Conservation (phyloP, 2,329 filamentous ascomycete species). For the Ascochyta pisi region DNA sequence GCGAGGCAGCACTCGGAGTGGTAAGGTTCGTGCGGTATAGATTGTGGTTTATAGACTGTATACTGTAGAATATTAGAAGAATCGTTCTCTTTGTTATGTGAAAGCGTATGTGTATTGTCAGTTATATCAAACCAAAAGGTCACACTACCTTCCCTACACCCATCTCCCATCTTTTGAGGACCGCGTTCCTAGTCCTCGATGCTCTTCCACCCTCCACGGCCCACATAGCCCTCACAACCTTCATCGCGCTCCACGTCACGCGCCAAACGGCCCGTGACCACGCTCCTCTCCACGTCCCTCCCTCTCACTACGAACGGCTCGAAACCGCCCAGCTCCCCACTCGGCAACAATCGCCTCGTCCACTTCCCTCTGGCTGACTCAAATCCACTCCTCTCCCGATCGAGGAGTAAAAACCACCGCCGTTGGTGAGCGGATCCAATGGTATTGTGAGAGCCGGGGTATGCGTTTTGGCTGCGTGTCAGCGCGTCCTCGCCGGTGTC, state of each 20-base stretch:
- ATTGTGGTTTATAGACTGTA: background rate
- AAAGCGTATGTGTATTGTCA: background rate
- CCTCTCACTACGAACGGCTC: constrained; percentile 68
- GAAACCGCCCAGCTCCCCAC: constrained; percentile 50
- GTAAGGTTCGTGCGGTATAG: background rate
- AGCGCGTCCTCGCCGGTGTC: constrained; percentile 44
- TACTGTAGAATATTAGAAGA: background rate
- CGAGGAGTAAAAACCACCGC: constrained; percentile 71
- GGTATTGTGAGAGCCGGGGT: constrained; percentile 68
- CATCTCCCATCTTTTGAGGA: too few relatives aligned
- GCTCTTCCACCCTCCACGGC: constrained; percentile 69
- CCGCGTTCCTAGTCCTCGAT: constrained; percentile 44
- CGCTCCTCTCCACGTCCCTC: constrained; percentile 67
- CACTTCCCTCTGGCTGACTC: constrained; percentile 19
- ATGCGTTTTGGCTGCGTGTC: constrained; percentile 68
- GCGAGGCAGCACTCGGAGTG: constrained; percentile 2
- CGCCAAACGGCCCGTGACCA: constrained; percentile 68
- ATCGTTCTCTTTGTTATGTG: background rate
- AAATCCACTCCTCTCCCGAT: constrained; percentile 66
- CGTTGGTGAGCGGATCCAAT: constrained; percentile 72
- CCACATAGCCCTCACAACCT: constrained; percentile 62
- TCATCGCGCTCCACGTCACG: constrained; percentile 68
- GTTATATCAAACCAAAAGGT: too few relatives aligned
- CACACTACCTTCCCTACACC: too few relatives aligned
- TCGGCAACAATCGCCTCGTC: background rate